Evolutionary conservation across 192 early-diverging fungal genomes (phyloP).

Genomic region (Bifiguratus adelaidae): DNA sequence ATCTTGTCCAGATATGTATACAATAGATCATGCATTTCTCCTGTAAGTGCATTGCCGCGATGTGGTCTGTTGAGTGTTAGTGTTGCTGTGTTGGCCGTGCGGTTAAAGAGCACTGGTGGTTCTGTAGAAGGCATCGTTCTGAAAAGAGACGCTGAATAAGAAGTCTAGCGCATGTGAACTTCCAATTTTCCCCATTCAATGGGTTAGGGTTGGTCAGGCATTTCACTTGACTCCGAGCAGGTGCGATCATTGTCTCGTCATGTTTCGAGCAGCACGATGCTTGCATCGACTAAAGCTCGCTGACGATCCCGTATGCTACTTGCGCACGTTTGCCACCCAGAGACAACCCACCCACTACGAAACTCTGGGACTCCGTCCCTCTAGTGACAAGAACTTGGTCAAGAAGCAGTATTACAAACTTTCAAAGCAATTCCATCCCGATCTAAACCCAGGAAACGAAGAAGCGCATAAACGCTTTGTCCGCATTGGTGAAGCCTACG

Average conservation of each 20-base stretch:
- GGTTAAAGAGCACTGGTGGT: neutral
- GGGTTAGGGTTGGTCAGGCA: no score
- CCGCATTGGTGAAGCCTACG: constrained; percentile 81
- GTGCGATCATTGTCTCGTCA: no score
- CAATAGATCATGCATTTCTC: constrained; percentile 28
- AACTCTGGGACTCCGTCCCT: constrained; percentile 16
- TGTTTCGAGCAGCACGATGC: no score
- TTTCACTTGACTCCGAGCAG: no score
- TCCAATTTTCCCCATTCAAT: no score
- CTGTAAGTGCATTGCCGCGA: constrained; percentile 40
- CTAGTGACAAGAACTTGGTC: constrained; percentile 43
- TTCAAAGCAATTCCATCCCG: constrained; percentile 78
- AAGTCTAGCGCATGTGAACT: no score
- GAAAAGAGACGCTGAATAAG: no score
- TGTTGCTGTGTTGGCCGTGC: constrained; percentile 23
- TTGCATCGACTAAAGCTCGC: no score
- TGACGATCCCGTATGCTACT: no score
- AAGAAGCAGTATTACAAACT: constrained; percentile 63
- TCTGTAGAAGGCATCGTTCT: no score
- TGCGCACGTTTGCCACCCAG: no score
- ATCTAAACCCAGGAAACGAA: constrained; percentile 57
- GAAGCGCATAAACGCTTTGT: constrained; percentile 62
- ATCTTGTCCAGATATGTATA: constrained; percentile 23
- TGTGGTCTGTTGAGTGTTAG: constrained; percentile 40
- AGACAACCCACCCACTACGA: constrained; percentile 32